These are phyloP conservation scores for Hericium coralloides DNA, from an alignment of 768 basidiomycete genomes.

Conservation along the genomic window DNA sequence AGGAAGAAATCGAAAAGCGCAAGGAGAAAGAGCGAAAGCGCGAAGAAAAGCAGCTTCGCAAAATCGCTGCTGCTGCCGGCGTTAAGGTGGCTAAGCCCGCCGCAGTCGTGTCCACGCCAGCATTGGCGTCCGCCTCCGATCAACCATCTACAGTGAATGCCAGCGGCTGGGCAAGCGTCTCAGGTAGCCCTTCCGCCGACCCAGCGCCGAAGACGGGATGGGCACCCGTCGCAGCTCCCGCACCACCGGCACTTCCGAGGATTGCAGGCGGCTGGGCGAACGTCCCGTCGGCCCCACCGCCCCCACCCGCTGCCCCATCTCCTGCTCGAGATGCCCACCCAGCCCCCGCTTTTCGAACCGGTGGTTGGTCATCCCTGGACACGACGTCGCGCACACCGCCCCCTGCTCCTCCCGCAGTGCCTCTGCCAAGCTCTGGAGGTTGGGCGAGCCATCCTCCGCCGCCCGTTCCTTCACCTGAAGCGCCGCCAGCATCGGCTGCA, in stretches of 20 bases:
- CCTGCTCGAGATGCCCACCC: slow-evolving; percentile 9
- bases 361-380: slow-evolving; percentile 63
- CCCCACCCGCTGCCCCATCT: slow-evolving; percentile 1
- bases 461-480: no score
- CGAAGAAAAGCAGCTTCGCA: slow-evolving; percentile 78
- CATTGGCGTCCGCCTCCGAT: slow-evolving; percentile 8
- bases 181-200: slow-evolving; percentile 5
- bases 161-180: slow-evolving; percentile 4
- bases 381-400: slow-evolving; percentile 22
- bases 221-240: slow-evolving; percentile 12
- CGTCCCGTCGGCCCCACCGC: neutral
- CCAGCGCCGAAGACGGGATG: slow-evolving; percentile 39
- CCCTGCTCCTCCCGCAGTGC: neutral
- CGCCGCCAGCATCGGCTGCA: no score
- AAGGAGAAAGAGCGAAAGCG: slow-evolving; percentile 82
- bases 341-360: slow-evolving; percentile 46
- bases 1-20: slow-evolving; percentile 62
- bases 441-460: no score
- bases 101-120: slow-evolving; percentile 16
- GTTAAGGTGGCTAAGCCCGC: slow-evolving; percentile 45
- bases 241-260: neutral
- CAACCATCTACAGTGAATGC: slow-evolving; percentile 24
- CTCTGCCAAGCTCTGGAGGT: neutral
- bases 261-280: neutral
- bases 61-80: slow-evolving; percentile 75